A percentile compares a stretch with the other conserved stretches of the same genome.
phyloP scores from a whole-genome alignment of 2,329 filamentous ascomycete genomes.

The Alternaria brassicicola region DNA sequence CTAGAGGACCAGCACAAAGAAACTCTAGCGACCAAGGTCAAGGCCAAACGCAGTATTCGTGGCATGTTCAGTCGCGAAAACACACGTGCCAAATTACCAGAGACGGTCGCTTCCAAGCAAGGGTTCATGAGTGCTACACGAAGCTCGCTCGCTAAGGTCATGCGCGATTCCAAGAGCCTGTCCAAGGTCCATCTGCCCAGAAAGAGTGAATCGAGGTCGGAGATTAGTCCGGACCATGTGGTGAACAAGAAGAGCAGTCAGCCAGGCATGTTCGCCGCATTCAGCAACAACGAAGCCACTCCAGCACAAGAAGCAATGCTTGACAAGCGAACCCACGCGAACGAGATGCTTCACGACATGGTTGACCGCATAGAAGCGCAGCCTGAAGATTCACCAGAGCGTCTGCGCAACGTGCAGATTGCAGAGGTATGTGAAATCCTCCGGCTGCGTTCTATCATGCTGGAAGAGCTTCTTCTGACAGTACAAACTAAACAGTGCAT shows the following conservation, averaged over 20 bases:
- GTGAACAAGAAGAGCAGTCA: neutral
- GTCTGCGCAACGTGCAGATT: conserved; percentile 28
- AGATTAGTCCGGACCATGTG: neutral
- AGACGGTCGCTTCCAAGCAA: conserved; percentile 15
- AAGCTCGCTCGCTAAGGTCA: conserved; percentile 27
- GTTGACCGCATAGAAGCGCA: conserved; percentile 16
- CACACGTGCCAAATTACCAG: conserved; percentile 4
- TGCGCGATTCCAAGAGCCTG: conserved; percentile 25
- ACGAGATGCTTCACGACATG: conserved; percentile 21
- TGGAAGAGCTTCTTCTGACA: conserved; percentile 20
- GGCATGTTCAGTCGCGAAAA: conserved; percentile 30
- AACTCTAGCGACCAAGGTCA: conserved; percentile 13
- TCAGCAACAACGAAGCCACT: neutral
- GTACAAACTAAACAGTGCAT: conserved; percentile 24
- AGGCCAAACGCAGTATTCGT: conserved; percentile 33
- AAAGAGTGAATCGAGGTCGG: conserved; percentile 1
- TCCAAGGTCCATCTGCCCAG: conserved; percentile 20
- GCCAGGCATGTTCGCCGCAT: neutral
- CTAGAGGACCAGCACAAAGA: neutral
- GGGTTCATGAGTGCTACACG: conserved; percentile 21
- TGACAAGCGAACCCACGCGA: neutral
- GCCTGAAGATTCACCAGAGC: conserved; percentile 17
- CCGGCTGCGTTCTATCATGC: neutral
- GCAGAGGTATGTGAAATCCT: conserved; percentile 32
- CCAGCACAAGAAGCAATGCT: neutral